Conservation (phyloP, 495 filamentous ascomycete species). For the Neurospora africana region DNA sequence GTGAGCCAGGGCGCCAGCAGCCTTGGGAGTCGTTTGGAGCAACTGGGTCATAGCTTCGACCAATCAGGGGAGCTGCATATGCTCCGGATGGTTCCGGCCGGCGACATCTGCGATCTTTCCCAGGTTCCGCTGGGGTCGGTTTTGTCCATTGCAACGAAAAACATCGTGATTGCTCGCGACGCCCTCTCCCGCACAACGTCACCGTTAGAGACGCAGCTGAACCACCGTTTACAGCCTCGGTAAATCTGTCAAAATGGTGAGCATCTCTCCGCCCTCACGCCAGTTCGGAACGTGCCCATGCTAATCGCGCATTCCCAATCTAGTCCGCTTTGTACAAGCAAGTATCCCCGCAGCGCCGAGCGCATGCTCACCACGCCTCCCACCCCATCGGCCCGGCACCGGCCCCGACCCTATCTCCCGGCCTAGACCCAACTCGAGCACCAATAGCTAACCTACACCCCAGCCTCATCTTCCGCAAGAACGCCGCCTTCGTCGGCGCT, state of each 20-base stretch:
- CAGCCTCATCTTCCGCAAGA: slow-evolving; percentile 76
- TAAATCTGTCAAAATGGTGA: slow-evolving; percentile 29
- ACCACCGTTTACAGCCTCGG: background rate
- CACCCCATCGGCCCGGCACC: background rate
- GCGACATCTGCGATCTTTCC: slow-evolving; percentile 16
- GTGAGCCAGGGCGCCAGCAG: background rate
- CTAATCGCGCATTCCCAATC: slow-evolving; percentile 24
- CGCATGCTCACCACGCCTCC: background rate
- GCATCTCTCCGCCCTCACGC: background rate
- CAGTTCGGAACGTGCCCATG: background rate
- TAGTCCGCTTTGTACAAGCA: slow-evolving; percentile 69
- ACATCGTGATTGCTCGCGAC: slow-evolving; percentile 7
- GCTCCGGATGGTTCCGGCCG: slow-evolving; percentile 18
- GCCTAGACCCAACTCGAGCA: background rate
- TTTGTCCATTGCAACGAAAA: slow-evolving; percentile 12
- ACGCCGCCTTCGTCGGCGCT: slow-evolving; percentile 71
- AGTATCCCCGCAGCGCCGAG: slow-evolving; percentile 30
- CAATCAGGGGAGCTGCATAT: slow-evolving; percentile 21
- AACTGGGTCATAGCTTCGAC: slow-evolving; percentile 23
- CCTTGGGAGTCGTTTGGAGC: background rate
- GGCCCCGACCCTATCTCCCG: background rate
- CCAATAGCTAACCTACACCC: slow-evolving; percentile 21
- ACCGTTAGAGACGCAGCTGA: background rate
- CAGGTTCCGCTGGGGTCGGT: slow-evolving; percentile 9
- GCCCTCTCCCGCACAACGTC: slow-evolving; percentile 8